Base-by-base conservation (phyloP, 306 rosid species). In the Gleditsia sinensis region DNA sequence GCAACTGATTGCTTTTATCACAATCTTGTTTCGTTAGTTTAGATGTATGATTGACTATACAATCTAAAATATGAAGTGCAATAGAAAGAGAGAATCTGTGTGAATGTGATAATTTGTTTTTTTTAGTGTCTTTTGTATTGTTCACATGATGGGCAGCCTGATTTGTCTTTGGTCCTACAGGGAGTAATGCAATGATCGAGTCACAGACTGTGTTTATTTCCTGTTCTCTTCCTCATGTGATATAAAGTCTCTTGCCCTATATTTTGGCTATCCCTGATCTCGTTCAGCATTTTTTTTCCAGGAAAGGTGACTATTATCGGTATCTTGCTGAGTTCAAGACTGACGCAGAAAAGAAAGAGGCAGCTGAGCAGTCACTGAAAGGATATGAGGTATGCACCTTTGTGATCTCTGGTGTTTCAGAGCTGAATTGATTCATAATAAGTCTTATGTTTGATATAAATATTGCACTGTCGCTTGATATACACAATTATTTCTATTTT, bases 291-390 rank as follows among this genome's bases (percentile, higher is more conserved):
- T 58, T n/a, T 60, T 17, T 62, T 76, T 83, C 8, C 80, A 88
- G 93, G 91, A 88, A 88, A 74, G 93, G 93, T 64, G 93, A 88
- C 73, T 88, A 88, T 63, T 82, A 27, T 75, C 89, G 93, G 37
- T 88, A 88, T 43, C 91, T 88, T 78, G 93, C 93, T 55, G 93
- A 88, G 85, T 88, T 88, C 80, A 88, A 86, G 80, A 59, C 55
- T 0, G 91, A 86, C 40, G 83, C 86, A 72, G 93, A 84, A 36
- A 82, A 84, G 77, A 88, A 84, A 67, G 89, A 86, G 63, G 88
- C 87, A 53, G 81, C 91, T 30, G 93, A 88, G 60, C 87, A 86
- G 28, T 86, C 93, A 60, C 64, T 84, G 32, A 86, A 84, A 72
- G 89, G 85, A 72, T 86, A 88, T 3, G 97, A 91, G 97, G 98